Evolutionary conservation across 73 alveolate genomes (phyloP).

Genomic region (Paramecium pentaurelia): DNA sequence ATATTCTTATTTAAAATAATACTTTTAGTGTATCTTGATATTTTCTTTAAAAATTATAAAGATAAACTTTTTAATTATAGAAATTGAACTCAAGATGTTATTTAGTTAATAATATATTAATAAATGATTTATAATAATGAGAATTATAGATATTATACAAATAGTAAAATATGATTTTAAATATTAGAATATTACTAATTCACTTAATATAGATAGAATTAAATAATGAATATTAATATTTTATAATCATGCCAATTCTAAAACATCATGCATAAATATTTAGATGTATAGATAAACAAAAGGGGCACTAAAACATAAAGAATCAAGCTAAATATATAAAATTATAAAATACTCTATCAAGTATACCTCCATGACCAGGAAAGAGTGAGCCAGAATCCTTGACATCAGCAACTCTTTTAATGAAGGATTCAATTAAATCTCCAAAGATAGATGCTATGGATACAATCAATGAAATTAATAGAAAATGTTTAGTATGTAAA

Average conservation of each 20-base stretch:
- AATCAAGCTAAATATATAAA: neutral
- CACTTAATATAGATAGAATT: too few relatives aligned
- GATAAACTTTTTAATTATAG: too few relatives aligned
- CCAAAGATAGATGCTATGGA: slow-evolving; percentile 63
- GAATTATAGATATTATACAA: too few relatives aligned
- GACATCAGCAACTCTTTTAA: slow-evolving; percentile 69
- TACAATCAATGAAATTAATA: slow-evolving; percentile 44
- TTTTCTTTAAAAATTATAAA: too few relatives aligned
- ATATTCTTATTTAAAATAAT: too few relatives aligned
- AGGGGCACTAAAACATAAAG: slow-evolving; percentile 28
- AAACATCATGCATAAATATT: neutral
- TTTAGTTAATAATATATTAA: too few relatives aligned
- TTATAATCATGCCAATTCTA: neutral
- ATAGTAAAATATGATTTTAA: too few relatives aligned
- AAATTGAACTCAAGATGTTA: too few relatives aligned
- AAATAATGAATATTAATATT: neutral
- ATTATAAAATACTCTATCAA: slow-evolving; percentile 62
- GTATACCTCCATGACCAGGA: slow-evolving; percentile 82
- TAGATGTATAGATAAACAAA: slow-evolving; percentile 4
- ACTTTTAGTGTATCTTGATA: too few relatives aligned
- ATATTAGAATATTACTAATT: too few relatives aligned
- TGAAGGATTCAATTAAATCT: slow-evolving; percentile 64
- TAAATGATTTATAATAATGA: too few relatives aligned
- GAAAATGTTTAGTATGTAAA: slow-evolving; percentile 25
- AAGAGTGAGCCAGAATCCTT: slow-evolving; percentile 69